Evolutionary conservation across 2,329 filamentous ascomycete genomes (phyloP).

Genomic region (Grosmannia huntii): DNA sequence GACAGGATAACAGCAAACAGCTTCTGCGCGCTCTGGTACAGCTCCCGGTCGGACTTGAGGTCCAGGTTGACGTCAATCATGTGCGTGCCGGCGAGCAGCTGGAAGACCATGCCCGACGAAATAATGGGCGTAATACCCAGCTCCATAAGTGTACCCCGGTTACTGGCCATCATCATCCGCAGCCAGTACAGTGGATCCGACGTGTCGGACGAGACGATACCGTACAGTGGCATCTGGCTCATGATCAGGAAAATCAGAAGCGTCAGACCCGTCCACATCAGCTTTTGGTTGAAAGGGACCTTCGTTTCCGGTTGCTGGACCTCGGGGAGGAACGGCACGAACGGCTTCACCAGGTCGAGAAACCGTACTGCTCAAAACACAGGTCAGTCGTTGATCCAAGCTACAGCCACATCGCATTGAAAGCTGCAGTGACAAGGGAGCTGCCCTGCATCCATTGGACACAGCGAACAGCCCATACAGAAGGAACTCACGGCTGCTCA

Average conservation of each 20-base stretch:
- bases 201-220: conserved; percentile 96
- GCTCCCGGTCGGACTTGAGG: conserved; percentile 98
- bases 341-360: conserved; percentile 98
- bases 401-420: neutral
- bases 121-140: conserved; percentile 97
- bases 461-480: neutral
- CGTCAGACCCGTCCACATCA: conserved; percentile 91
- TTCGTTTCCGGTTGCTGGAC: conserved; percentile 97
- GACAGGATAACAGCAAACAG: conserved; percentile 95
- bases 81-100: conserved; percentile 97
- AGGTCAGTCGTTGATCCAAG: neutral
- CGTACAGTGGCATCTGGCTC: conserved; percentile 99
- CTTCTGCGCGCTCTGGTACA: conserved; percentile 99
- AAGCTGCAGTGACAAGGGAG: too few relatives aligned
- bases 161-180: conserved; percentile 99
- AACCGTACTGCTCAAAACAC: conserved; percentile 63
- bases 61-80: conserved; percentile 99
- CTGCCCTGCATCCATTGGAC: neutral
- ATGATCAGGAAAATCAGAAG: conserved; percentile 99
- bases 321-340: conserved; percentile 98
- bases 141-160: conserved; percentile 92
- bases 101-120: conserved; percentile 99
- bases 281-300: conserved; percentile 96
- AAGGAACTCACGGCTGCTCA: conserved; percentile 25
- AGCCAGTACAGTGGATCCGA: conserved; percentile 99